Conservation (phyloP, 2,329 filamentous ascomycete species). For the Arthrobotrys iridis region DNA sequence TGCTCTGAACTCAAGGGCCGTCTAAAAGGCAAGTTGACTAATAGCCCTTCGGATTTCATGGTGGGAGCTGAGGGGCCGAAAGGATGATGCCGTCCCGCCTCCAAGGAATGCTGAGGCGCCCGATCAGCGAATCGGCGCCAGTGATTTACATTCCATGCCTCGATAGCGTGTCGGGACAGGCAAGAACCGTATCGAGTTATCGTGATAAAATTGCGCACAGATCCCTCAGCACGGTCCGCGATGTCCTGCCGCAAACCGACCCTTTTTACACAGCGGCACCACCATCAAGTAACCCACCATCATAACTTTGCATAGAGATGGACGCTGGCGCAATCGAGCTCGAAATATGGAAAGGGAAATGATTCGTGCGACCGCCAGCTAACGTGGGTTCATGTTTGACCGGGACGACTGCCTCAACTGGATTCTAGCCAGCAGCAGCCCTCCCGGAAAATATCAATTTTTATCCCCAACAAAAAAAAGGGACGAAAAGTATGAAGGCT, state of each 20-base stretch:
- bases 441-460: constrained; percentile 16
- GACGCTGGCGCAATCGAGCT: not conserved
- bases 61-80: not conserved
- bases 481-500: constrained; percentile 13
- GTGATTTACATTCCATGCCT: constrained; percentile 13
- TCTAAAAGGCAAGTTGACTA: not conserved
- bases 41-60: not conserved
- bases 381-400: constrained; percentile 2
- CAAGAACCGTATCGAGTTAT: not conserved
- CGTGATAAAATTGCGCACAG: not conserved
- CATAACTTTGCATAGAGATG: not conserved
- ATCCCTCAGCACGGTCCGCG: not conserved
- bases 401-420: constrained; percentile 12
- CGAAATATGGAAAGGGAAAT: constrained; percentile 7
- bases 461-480: constrained; percentile 42
- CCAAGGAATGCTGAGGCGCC: constrained; percentile 1
- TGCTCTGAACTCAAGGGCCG: not conserved
- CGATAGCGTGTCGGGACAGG: not conserved
- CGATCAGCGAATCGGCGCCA: not conserved
- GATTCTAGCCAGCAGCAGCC: not conserved
- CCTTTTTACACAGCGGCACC: not conserved
- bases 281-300: too few relatives aligned
- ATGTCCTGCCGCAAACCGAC: too few relatives aligned
- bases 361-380: constrained; percentile 8
- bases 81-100: not conserved